Base-by-base conservation (phyloP, 306 rosid genomes). In the Crotalaria pallida region DNA sequence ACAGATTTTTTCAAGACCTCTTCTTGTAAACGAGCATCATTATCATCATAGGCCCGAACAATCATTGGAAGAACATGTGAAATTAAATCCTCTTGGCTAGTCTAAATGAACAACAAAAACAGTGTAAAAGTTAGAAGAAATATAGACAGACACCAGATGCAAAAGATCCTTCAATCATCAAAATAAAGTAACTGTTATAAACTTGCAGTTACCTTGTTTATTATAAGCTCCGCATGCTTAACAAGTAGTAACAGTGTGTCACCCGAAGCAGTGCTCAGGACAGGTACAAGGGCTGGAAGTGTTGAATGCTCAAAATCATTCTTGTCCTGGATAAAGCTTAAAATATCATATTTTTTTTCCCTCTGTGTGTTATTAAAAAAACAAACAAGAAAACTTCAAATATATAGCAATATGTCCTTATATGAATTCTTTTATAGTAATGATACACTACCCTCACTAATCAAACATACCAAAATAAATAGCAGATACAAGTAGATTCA, bases 251-350 rank as follows among this genome's bases (percentile, higher is more conserved):
- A 78, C 58, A 95, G 70, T 52, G 97, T 89, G 53, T 95, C 99
- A 47, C 99, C 96, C 26, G 80, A 67, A 60, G 99, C 99, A 44
- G 89, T 70, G 67, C 90, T 91, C 73, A 95, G 78, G 77, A 86
- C 96, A 48, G 99, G 97, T 81, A 87, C 92, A 68, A 95, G 99
- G 31, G 97, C 92, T 40, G 99, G 97, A 36, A 95, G 89, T 15
- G 99, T 91, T 47, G 91, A 89, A 48, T 84, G 84, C 96, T 91
- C 99, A 73, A 95, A 95, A 76, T 95, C 99, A 81, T 78, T 78
- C 87, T 86, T 91, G 63, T 91, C 99, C 99, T 91, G 80, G 79
- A 78, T 73, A 70, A 48, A 63, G 53, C 50, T 73, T 10, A 44
- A 38, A 18, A 45, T 41, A 47, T 71, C 18, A 61, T 56, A 17